A percentile compares a stretch with the other conserved stretches of the same genome.
Conservation (phyloP, 331 rosid species). For the Rhamnella rubrinervis region DNA sequence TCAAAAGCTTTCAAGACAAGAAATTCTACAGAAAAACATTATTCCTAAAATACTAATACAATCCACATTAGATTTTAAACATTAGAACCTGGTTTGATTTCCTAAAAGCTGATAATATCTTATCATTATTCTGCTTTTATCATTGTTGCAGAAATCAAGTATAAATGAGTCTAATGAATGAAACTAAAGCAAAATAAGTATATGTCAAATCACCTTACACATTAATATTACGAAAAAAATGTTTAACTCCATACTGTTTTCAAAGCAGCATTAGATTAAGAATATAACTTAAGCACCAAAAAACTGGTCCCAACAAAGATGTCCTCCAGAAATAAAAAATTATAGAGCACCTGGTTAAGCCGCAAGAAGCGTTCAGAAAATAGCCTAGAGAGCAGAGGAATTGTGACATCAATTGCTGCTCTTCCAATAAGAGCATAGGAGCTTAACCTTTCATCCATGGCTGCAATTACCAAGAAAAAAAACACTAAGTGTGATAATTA, state of each 20-base stretch:
- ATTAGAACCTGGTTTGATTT: not conserved
- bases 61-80: not conserved
- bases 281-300: not conserved
- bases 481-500: constrained; percentile 15
- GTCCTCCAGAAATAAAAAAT: constrained; percentile 28
- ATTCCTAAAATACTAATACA: not conserved
- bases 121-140: not conserved
- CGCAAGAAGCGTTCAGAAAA: constrained; percentile 65
- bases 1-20: too few species aligned
- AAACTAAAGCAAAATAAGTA: not conserved
- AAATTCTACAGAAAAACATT: not conserved
- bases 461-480: constrained; percentile 49
- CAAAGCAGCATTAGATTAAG: not conserved
- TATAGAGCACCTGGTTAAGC: constrained; percentile 69
- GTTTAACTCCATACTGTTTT: not conserved
- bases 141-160: not conserved
- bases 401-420: constrained; percentile 69
- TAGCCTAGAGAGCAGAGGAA: constrained; percentile 71
- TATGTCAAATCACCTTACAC: not conserved
- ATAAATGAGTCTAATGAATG: constrained; percentile 1
- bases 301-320: constrained; percentile 1
- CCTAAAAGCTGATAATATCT: not conserved
- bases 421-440: constrained; percentile 95
- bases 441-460: constrained; percentile 95
- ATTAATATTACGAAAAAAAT: not conserved